These are phyloP conservation scores for Ampelocalamus luodianensis DNA, from an alignment of 176 grass and related monocot genomes.

Conservation along the genomic window DNA sequence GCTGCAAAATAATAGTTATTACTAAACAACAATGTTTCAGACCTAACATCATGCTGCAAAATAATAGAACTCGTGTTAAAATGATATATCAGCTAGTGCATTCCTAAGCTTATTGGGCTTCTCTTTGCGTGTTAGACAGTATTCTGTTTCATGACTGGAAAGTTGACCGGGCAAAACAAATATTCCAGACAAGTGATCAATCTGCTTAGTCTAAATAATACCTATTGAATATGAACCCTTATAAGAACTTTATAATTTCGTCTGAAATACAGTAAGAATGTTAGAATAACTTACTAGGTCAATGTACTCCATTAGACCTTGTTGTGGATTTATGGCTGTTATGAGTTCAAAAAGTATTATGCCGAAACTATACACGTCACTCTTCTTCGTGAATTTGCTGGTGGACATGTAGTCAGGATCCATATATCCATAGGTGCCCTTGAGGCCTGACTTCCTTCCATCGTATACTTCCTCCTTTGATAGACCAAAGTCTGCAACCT, in stretches of 20 bases:
- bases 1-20: constrained; percentile 10
- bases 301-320: constrained; percentile 94
- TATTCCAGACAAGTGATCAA: background rate
- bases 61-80: background rate
- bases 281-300: constrained; percentile 76
- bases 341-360: constrained; percentile 96
- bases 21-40: background rate
- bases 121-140: background rate
- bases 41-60: background rate
- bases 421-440: constrained; percentile 99
- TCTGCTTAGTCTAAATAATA: background rate
- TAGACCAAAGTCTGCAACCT: constrained; percentile 97
- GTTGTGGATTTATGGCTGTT: constrained; percentile 95
- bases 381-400: constrained; percentile 96
- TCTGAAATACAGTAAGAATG: background rate
- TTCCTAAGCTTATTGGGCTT: background rate
- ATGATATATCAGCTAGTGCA: background rate
- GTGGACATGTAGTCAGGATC: constrained; percentile 97
- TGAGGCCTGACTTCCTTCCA: constrained; percentile 78
- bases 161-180: background rate
- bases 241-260: background rate
- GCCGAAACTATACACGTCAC: constrained; percentile 90
- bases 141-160: background rate
- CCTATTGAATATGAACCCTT: background rate
- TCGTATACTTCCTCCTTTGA: constrained; percentile 96